These are phyloP conservation scores for Solanum ossicruentum DNA, from an alignment of 257 asterid species.

Conservation along the genomic window DNA sequence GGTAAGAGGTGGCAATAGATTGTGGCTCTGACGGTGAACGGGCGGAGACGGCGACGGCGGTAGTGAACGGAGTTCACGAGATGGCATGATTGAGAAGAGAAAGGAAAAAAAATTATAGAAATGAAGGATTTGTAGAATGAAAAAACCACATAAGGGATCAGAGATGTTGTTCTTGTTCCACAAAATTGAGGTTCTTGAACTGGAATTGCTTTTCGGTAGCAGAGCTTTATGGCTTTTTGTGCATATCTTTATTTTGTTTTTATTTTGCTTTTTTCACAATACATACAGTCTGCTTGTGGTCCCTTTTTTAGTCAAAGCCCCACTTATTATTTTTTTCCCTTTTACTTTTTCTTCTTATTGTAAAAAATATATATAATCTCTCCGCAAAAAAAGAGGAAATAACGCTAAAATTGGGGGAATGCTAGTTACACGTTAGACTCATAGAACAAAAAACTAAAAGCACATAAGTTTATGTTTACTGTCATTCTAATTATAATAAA, in stretches of 20 bases:
- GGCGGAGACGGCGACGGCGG: constrained; percentile 15
- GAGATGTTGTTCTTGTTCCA: neutral
- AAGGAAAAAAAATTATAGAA: neutral
- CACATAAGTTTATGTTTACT: too few species aligned
- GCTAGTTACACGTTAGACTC: neutral
- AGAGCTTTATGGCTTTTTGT: neutral
- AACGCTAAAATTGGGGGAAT: neutral
- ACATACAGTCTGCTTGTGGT: neutral
- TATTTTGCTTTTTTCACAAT: neutral
- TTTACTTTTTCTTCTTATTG: neutral
- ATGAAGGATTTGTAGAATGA: neutral
- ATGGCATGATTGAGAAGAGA: constrained; percentile 42
- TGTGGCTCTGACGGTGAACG: constrained; percentile 16
- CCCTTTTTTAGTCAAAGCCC: neutral
- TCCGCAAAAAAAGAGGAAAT: neutral
- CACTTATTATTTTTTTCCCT: neutral
- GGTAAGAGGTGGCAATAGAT: constrained; percentile 38
- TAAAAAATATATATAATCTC: neutral
- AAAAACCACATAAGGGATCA: neutral
- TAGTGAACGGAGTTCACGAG: constrained; percentile 38
- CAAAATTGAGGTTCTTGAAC: neutral
- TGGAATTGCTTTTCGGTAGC: neutral
- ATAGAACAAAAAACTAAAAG: too few species aligned
- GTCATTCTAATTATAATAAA: too few species aligned
- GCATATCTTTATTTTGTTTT: neutral